phyloP scores from a whole-genome alignment of 2,329 filamentous ascomycete species.

The Immersiporthe knoxdaviesiana region DNA sequence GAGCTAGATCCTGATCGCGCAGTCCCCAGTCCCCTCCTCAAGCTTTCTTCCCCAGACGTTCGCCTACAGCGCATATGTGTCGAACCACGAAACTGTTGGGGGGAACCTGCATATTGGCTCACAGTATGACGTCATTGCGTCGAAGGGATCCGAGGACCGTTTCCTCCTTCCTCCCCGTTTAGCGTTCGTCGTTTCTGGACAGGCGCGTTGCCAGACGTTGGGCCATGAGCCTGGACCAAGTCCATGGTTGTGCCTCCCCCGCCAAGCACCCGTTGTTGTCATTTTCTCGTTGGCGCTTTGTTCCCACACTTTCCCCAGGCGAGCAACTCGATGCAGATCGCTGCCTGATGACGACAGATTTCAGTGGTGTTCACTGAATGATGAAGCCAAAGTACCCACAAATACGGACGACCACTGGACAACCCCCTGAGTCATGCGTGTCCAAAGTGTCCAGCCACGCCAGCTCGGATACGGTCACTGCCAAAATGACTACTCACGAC shows the following conservation, averaged over 20 bases:
- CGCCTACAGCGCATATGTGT: background rate
- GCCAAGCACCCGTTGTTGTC: background rate
- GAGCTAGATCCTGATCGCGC: background rate
- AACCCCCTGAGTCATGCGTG: slow-evolving; percentile 7
- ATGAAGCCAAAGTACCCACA: background rate
- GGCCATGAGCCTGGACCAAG: background rate
- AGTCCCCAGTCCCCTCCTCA: background rate
- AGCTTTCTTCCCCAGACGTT: background rate
- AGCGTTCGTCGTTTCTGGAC: background rate
- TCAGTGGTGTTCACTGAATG: background rate
- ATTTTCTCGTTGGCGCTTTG: background rate
- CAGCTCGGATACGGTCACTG: slow-evolving; percentile 18
- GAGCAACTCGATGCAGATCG: slow-evolving; percentile 17
- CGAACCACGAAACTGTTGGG: background rate
- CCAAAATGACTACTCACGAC: slow-evolving; percentile 27
- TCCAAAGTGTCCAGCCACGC: slow-evolving; percentile 9
- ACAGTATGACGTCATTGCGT: background rate
- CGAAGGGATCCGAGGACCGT: background rate
- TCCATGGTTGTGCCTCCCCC: background rate
- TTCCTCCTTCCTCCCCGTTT: background rate
- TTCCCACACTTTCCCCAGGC: slow-evolving; percentile 12
- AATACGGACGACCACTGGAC: no score
- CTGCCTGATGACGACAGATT: slow-evolving; percentile 26
- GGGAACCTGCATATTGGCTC: slow-evolving; percentile 2
- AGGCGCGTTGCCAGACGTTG: background rate